Base-by-base conservation (phyloP, 495 filamentous ascomycete species). In the Penicillium longicatenatum region DNA sequence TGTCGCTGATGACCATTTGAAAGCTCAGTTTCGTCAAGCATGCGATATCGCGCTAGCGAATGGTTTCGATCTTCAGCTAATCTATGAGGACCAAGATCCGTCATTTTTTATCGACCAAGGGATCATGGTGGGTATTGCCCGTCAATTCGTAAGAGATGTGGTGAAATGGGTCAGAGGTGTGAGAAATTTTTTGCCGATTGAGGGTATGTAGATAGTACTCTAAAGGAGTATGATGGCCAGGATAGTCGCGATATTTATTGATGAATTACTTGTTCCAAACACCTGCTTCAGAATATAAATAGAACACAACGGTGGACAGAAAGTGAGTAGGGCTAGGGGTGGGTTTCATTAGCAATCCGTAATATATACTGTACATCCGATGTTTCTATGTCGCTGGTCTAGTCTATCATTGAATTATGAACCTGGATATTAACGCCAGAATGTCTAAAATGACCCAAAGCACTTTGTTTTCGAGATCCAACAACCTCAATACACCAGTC, bases 71-170 rank as follows among this genome's bases (percentile, higher is more conserved):
- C 66, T 70, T 30, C 54, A 35, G 19, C 60, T 65, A 58, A 66
- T 73, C 17, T 17, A 65, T 35, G 16, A 64, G 39, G 64, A 70
- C 53, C 58, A 63, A 37, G 56, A 73, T 47, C 56, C 59, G 1
- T 53, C 37, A 37, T 73, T 69, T 46, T 70, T 73, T 16, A 55
- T 66, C 16, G 55, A 64, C n/a, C 54, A 67, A 3, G 64, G 66
- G 24, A 60, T 70, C 30, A 47, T 48, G 49, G 49, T 63, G 39
- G 68, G 66, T 48, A 62, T 62, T 43, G 68, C 68, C n/a, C n/a
- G n/a, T n/a, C n/a, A n/a, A n/a, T n/a, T n/a, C n/a, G n/a, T n/a
- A n/a, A n/a, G n/a, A n/a, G 60, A 63, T 35, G 53, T 63, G 39
- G 16, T 41, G 16, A 7, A 54, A 50, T 62, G 22, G 59, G 54